phyloP scores from a whole-genome alignment of 371 early-diverging fungal genomes.

The Phascolomyces articulosus region DNA sequence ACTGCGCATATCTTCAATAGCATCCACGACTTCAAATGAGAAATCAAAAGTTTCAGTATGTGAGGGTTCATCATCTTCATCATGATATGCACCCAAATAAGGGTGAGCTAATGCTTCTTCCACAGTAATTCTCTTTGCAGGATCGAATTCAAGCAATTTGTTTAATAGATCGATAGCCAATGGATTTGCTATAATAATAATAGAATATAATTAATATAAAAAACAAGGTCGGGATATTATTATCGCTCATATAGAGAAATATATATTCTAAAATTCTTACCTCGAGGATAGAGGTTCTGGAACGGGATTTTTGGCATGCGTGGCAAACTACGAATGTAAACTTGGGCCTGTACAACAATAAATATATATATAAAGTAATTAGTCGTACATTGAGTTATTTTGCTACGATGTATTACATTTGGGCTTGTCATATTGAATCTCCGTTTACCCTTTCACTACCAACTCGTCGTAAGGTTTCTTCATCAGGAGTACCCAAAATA shows the following conservation, averaged over 20 bases:
- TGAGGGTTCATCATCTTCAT: constrained; percentile 77
- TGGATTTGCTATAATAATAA: constrained; percentile 42
- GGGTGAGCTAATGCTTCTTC: constrained; percentile 84
- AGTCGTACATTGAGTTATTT: constrained; percentile 7
- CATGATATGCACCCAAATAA: constrained; percentile 79
- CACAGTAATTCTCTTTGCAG: constrained; percentile 78
- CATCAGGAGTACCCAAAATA: constrained; percentile 97
- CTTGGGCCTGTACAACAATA: constrained; percentile 74
- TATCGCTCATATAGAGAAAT: not conserved
- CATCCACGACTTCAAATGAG: constrained; percentile 87
- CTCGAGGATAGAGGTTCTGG: constrained; percentile 76
- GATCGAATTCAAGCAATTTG: constrained; percentile 82
- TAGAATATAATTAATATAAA: too few species aligned
- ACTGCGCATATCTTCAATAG: constrained; percentile 89
- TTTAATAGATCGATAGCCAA: constrained; percentile 83
- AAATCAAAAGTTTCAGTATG: constrained; percentile 85
- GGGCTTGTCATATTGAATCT: constrained; percentile 12
- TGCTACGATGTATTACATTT: not conserved
- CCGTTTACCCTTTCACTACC: constrained; percentile 72
- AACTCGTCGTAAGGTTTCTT: constrained; percentile 86
- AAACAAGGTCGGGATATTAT: constrained; percentile 27
- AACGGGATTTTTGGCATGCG: constrained; percentile 90
- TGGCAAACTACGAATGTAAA: constrained; percentile 92
- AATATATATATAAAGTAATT: too few species aligned
- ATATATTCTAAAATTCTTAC: constrained; percentile 10